Percentiles rank a stretch among this genome's conserved stretches.
These are phyloP conservation scores for Fusarium illudens DNA, from an alignment of 2,329 filamentous ascomycete species.

Conservation along the genomic window DNA sequence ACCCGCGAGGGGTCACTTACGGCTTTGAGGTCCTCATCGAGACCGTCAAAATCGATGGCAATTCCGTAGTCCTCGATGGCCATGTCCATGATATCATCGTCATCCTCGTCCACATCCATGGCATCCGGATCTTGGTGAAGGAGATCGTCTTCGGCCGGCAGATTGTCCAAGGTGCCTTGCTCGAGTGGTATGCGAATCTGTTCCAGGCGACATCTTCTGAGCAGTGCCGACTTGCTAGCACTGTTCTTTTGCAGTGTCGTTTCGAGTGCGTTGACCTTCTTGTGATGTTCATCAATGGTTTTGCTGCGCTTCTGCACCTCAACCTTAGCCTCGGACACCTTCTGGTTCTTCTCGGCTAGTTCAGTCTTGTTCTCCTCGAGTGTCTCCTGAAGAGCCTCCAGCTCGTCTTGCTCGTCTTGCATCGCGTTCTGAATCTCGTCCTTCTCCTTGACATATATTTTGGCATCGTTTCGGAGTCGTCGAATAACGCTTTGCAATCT, in stretches of 20 bases:
- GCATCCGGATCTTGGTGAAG: constrained; percentile 81
- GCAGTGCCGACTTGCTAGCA: constrained; percentile 81
- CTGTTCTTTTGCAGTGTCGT: constrained; percentile 86
- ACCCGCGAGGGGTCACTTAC: constrained; percentile 56
- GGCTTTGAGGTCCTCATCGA: constrained; percentile 84
- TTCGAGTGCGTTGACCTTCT: constrained; percentile 81
- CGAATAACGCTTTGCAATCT: constrained; percentile 72
- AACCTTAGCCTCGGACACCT: constrained; percentile 78
- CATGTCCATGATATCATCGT: constrained; percentile 67
- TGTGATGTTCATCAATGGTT: constrained; percentile 77
- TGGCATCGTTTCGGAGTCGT: constrained; percentile 73
- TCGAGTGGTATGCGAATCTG: constrained; percentile 86
- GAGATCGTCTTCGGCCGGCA: constrained; percentile 87
- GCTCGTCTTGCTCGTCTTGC: constrained; percentile 75
- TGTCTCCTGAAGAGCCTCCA: constrained; percentile 77
- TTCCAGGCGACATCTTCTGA: constrained; percentile 91
- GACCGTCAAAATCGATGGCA: constrained; percentile 81
- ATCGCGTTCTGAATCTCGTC: constrained; percentile 77
- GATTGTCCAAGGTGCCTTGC: constrained; percentile 79
- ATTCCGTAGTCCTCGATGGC: constrained; percentile 91
- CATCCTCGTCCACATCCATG: constrained; percentile 87
- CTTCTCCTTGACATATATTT: constrained; percentile 76
- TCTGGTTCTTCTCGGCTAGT: constrained; percentile 74
- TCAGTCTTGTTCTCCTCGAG: constrained; percentile 74
- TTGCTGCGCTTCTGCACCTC: constrained; percentile 86